A percentile compares a stretch with the other conserved stretches of the same genome.
phyloP scores from a whole-genome alignment of 192 early-diverging fungal genomes.

The Coemansia reversa region DNA sequence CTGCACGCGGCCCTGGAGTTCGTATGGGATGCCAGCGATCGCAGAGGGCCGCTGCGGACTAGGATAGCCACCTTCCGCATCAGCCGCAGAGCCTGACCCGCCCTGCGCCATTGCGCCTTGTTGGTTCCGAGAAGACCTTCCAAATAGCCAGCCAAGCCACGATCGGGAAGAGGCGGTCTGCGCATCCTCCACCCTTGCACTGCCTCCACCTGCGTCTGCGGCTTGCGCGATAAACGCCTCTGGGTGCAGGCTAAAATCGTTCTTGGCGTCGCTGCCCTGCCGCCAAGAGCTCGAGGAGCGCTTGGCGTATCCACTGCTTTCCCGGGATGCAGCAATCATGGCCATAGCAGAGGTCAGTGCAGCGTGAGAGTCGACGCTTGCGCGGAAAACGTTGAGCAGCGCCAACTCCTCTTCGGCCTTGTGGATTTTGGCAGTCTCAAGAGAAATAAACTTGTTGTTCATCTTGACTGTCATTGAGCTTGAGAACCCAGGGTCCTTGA shows the following conservation, averaged over 20 bases:
- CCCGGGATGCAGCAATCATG: slow-evolving; percentile 30
- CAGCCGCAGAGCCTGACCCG: neutral
- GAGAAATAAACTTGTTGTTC: slow-evolving; percentile 59
- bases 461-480: slow-evolving; percentile 79
- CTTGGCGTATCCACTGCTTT: slow-evolving; percentile 2
- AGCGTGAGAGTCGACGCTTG: slow-evolving; percentile 32
- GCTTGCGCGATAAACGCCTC: slow-evolving; percentile 52
- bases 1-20: slow-evolving; percentile 60
- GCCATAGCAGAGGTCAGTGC: slow-evolving; percentile 37
- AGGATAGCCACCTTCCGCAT: neutral
- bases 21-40: slow-evolving; percentile 56
- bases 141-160: slow-evolving; percentile 56
- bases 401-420: slow-evolving; percentile 65
- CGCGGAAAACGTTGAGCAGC: slow-evolving; percentile 51
- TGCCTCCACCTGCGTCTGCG: slow-evolving; percentile 29
- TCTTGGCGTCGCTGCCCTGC: neutral
- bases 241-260: slow-evolving; percentile 1
- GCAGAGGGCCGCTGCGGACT: slow-evolving; percentile 9
- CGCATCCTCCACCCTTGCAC: neutral
- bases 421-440: slow-evolving; percentile 60
- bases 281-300: neutral
- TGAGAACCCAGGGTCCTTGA: slow-evolving; percentile 66
- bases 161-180: slow-evolving; percentile 8
- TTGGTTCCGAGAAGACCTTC: slow-evolving; percentile 21
- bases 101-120: neutral